These are phyloP conservation scores for Aspergillus tamarii DNA, from an alignment of 2,329 filamentous ascomycete genomes.

Conservation along the genomic window DNA sequence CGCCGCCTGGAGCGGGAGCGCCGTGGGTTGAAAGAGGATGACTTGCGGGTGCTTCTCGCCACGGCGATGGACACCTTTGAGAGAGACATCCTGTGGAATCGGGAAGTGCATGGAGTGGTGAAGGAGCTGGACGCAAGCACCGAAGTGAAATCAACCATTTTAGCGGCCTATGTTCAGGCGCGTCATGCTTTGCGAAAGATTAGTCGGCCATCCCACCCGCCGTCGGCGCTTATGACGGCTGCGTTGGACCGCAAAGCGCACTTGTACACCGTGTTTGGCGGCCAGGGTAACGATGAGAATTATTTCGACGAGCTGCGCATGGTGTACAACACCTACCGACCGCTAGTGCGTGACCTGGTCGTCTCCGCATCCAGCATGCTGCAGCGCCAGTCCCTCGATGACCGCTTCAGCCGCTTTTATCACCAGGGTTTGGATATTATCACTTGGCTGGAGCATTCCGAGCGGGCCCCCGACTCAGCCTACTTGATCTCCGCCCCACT, in stretches of 20 bases:
- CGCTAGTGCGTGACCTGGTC: conserved; percentile 14
- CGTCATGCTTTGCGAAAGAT: background rate
- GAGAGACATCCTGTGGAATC: conserved; percentile 12
- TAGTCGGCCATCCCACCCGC: background rate
- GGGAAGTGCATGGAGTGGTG: conserved; percentile 15
- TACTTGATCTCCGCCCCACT: conserved; percentile 40
- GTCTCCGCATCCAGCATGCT: conserved; percentile 8
- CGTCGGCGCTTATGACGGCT: background rate
- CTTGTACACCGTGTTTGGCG: conserved; percentile 28
- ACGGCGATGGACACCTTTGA: conserved; percentile 12
- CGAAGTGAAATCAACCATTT: background rate
- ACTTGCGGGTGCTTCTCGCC: background rate
- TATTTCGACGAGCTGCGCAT: conserved; percentile 31
- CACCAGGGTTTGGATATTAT: conserved; percentile 34
- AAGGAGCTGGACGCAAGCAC: conserved; percentile 7
- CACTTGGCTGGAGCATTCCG: conserved; percentile 28
- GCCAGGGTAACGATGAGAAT: conserved; percentile 32
- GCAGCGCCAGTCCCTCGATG: conserved; percentile 7
- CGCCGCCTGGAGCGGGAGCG: conserved; percentile 12
- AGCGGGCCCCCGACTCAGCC: conserved; percentile 31
- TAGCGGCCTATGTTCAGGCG: background rate
- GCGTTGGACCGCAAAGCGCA: background rate
- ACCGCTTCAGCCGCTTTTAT: conserved; percentile 12
- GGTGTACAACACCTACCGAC: conserved; percentile 26
- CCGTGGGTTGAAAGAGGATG: conserved; percentile 7